These are phyloP conservation scores for Lodderomyces parapsilosis DNA, from an alignment of 1,139 yeast species.

Conservation along the genomic window DNA sequence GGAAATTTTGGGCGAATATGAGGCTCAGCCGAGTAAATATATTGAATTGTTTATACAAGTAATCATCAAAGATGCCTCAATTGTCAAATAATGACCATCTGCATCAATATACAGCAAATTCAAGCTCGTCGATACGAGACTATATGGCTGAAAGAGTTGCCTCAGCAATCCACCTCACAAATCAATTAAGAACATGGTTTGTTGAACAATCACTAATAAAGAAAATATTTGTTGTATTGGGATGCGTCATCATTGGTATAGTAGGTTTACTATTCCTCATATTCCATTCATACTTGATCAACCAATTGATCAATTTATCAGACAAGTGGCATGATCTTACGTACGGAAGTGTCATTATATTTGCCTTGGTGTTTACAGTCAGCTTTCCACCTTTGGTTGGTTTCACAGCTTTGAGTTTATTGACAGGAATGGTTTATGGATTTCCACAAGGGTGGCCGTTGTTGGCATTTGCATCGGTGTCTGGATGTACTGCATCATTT, in stretches of 20 bases:
- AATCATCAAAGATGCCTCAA: conserved; percentile 2
- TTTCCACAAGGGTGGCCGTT: conserved; percentile 78
- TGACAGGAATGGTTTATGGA: conserved; percentile 85
- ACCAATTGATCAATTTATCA: conserved; percentile 43
- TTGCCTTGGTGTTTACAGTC: conserved; percentile 41
- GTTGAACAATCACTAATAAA: conserved; percentile 18
- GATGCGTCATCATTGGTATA: conserved; percentile 17
- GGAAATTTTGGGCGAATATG: background rate
- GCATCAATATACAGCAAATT: background rate
- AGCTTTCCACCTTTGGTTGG: conserved; percentile 90
- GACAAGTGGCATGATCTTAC: conserved; percentile 43
- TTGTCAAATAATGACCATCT: conserved; percentile 1
- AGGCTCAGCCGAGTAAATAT: too few species aligned
- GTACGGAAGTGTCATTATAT: conserved; percentile 56
- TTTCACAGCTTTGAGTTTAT: conserved; percentile 64
- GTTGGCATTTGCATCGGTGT: conserved; percentile 63
- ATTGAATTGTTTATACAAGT: too few species aligned
- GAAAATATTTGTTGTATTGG: conserved; percentile 14
- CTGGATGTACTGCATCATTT: conserved; percentile 76
- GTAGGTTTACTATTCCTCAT: conserved; percentile 35
- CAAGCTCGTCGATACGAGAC: background rate
- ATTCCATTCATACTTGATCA: conserved; percentile 49
- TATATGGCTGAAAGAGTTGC: conserved; percentile 4
- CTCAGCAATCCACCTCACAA: background rate
- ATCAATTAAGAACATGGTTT: conserved; percentile 20